A percentile compares a stretch with the other conserved stretches of the same genome.
These are phyloP conservation scores for Intubia oerlemansii DNA, from an alignment of 2,329 filamentous ascomycete species.

Conservation along the genomic window DNA sequence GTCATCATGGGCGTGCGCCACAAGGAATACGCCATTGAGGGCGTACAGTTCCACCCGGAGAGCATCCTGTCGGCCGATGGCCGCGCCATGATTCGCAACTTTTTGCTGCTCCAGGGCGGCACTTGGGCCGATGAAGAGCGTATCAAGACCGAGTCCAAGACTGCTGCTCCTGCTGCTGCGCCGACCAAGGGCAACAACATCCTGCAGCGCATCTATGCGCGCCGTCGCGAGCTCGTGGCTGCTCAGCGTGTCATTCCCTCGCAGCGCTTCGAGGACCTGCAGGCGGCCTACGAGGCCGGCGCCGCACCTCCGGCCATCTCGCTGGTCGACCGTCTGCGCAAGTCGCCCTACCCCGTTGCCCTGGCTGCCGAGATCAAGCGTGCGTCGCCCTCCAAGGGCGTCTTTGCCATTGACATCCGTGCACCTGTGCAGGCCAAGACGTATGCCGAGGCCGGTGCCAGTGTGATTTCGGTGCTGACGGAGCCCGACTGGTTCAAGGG, in stretches of 20 bases:
- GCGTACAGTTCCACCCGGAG: conserved; percentile 94
- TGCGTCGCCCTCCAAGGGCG: conserved; percentile 86
- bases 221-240: conserved; percentile 53
- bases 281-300: conserved; percentile 69
- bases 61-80: conserved; percentile 87
- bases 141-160: conserved; percentile 22
- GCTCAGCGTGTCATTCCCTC: conserved; percentile 73
- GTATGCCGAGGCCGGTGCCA: conserved; percentile 85
- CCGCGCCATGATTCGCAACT: conserved; percentile 78
- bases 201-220: conserved; percentile 72
- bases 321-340: conserved; percentile 56
- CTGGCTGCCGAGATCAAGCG: conserved; percentile 96
- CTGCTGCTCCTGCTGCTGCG: conserved; percentile 9
- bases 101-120: conserved; percentile 67
- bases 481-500: conserved; percentile 99
- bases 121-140: conserved; percentile 71
- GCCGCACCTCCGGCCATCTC: conserved; percentile 67
- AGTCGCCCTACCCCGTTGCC: conserved; percentile 72
- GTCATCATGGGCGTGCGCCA: conserved; percentile 96
- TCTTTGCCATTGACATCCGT: conserved; percentile 72
- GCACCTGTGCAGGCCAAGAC: conserved; percentile 77
- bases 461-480: conserved; percentile 93
- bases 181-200: conserved; percentile 55
- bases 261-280: conserved; percentile 60
- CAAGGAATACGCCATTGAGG: conserved; percentile 78